These are phyloP conservation scores for Globisporangium cederbergense DNA, from an alignment of 352 stramenopile genomes.

Conservation along the genomic window DNA sequence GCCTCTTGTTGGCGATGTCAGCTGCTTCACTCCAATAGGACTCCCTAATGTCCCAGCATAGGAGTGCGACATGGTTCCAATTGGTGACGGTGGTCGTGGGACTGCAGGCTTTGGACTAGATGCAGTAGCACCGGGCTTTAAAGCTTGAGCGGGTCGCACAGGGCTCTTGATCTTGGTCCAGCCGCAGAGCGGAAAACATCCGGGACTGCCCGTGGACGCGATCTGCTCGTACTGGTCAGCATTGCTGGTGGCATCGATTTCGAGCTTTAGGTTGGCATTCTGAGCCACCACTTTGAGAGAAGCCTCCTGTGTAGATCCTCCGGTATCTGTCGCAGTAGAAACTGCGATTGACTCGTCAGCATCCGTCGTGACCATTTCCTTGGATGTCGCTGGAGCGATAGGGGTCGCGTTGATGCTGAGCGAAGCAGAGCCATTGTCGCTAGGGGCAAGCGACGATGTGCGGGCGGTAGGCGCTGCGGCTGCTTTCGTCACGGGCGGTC, in stretches of 20 bases:
- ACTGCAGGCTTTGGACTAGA: neutral
- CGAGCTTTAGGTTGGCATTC: constrained; percentile 4
- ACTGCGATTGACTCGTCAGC: neutral
- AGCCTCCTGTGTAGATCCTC: neutral
- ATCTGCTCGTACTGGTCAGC: neutral
- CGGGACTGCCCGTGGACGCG: neutral
- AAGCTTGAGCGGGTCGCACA: neutral
- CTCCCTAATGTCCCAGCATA: constrained; percentile 5
- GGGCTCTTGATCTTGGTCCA: constrained; percentile 13
- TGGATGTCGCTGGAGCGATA: neutral
- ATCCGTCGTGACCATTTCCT: neutral
- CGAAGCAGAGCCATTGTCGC: neutral
- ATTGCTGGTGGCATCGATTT: neutral
- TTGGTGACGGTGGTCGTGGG: neutral
- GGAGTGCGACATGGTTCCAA: constrained; percentile 6
- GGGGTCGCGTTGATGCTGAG: neutral
- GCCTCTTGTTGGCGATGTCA: neutral
- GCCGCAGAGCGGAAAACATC: constrained; percentile 11
- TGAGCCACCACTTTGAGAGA: neutral
- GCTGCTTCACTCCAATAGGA: neutral
- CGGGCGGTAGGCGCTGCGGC: neutral
- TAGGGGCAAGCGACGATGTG: neutral
- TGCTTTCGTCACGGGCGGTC: neutral
- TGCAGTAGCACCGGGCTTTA: neutral
- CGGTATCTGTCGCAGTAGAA: neutral